These are phyloP conservation scores for Trametes sanguinea DNA, from an alignment of 768 basidiomycete genomes.

Conservation along the genomic window DNA sequence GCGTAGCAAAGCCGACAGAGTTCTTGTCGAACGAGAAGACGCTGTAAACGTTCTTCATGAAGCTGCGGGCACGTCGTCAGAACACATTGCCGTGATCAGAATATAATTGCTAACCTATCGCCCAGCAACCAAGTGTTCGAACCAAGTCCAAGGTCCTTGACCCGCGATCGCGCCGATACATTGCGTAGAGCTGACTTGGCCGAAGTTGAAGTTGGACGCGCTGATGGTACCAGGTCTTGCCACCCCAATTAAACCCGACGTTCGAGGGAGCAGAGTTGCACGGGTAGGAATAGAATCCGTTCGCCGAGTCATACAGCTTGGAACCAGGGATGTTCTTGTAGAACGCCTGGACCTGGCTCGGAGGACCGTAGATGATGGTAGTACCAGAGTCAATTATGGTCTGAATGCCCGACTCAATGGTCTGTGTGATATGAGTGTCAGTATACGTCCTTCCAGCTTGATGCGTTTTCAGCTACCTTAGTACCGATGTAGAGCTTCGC, in stretches of 20 bases:
- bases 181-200: slow-evolving; percentile 10
- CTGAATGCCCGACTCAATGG: slow-evolving; percentile 5
- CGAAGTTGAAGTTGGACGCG: slow-evolving; percentile 32
- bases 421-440: background rate
- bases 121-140: slow-evolving; percentile 29
- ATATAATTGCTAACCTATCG: slow-evolving; percentile 11
- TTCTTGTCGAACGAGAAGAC: slow-evolving; percentile 30
- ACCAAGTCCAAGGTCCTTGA: slow-evolving; percentile 26
- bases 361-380: slow-evolving; percentile 34
- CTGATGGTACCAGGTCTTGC: slow-evolving; percentile 22
- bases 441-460: no score
- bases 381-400: slow-evolving; percentile 36
- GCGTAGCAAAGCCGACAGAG: slow-evolving; percentile 29
- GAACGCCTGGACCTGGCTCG: slow-evolving; percentile 25
- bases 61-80: slow-evolving; percentile 12
- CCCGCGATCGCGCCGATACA: slow-evolving; percentile 32
- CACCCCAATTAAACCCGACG: slow-evolving; percentile 28
- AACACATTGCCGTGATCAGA: background rate
- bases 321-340: slow-evolving; percentile 32
- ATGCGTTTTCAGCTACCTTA: background rate
- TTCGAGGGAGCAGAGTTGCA: slow-evolving; percentile 20
- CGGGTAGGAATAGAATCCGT: slow-evolving; percentile 32
- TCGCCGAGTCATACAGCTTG: slow-evolving; percentile 15
- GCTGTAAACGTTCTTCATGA: slow-evolving; percentile 33
- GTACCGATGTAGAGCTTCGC: slow-evolving; percentile 16